phyloP scores from a whole-genome alignment of 345 rosid species.

The Barbarea vulgaris region DNA sequence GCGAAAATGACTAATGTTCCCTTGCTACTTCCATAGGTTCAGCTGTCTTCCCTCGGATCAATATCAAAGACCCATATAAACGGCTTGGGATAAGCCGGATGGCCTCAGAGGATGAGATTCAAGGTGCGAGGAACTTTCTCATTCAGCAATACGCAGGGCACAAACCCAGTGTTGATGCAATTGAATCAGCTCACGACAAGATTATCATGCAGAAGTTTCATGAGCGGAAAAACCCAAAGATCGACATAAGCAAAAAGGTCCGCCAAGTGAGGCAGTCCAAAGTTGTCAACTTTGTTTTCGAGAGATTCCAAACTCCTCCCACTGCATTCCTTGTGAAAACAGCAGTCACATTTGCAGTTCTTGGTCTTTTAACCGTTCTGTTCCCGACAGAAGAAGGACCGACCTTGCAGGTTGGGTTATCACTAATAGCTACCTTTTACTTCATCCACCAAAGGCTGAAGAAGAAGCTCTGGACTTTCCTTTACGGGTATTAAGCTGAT shows the following conservation, averaged over 20 bases:
- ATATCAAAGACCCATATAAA: constrained; percentile 77
- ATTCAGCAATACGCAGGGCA: constrained; percentile 76
- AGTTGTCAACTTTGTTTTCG: constrained; percentile 59
- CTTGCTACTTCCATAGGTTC: constrained; percentile 45
- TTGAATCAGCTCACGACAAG: constrained; percentile 91
- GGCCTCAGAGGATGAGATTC: constrained; percentile 97
- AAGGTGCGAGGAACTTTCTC: constrained; percentile 86
- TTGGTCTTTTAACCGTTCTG: constrained; percentile 71
- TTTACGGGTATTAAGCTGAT: constrained; percentile 63
- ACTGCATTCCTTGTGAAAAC: constrained; percentile 63
- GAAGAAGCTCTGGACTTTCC: constrained; percentile 68
- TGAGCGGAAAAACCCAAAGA: constrained; percentile 83
- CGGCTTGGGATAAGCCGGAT: constrained; percentile 90
- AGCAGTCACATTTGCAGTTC: constrained; percentile 62
- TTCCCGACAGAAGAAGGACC: constrained; percentile 99
- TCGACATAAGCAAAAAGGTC: constrained; percentile 71
- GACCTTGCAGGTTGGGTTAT: constrained; percentile 81
- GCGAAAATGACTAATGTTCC: not conserved
- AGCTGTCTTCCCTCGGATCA: constrained; percentile 79
- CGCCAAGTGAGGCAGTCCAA: constrained; percentile 74
- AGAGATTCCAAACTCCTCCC: constrained; percentile 81
- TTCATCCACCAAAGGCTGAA: constrained; percentile 75
- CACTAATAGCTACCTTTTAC: constrained; percentile 74
- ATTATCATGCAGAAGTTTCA: constrained; percentile 92
- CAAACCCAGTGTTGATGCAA: constrained; percentile 90